Percentiles rank a stretch among this genome's conserved stretches.
Evolutionary conservation across 2,329 filamentous ascomycete genomes (phyloP).

Genomic region (Venturia pyrina): DNA sequence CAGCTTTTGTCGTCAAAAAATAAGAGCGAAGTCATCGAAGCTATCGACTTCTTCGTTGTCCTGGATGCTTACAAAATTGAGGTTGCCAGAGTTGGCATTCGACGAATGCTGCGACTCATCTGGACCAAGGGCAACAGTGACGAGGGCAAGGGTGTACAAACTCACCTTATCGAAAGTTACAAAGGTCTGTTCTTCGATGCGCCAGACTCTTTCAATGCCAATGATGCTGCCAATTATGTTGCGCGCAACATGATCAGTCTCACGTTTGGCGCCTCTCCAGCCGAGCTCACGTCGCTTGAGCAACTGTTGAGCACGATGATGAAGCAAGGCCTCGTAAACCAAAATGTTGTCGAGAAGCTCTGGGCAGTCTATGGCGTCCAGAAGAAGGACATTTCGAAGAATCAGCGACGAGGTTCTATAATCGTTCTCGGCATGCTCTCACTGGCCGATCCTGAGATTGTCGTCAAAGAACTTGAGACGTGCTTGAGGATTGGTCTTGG

Average conservation of each 20-base stretch:
- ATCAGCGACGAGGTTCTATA: conserved; percentile 82
- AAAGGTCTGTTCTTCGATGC: conserved; percentile 93
- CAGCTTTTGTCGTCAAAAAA: conserved; percentile 89
- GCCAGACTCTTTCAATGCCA: conserved; percentile 74
- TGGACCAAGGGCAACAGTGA: conserved; percentile 99
- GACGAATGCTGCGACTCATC: conserved; percentile 90
- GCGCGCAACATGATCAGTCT: conserved; percentile 98
- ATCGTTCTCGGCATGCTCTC: conserved; percentile 97
- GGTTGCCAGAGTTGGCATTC: conserved; percentile 82
- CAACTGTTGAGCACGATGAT: conserved; percentile 96
- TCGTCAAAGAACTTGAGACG: conserved; percentile 87
- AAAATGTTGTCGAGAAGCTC: conserved; percentile 78
- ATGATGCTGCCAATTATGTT: conserved; percentile 90
- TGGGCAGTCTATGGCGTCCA: conserved; percentile 98
- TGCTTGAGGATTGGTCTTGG: conserved; percentile 89
- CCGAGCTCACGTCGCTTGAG: conserved; percentile 89
- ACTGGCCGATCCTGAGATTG: conserved; percentile 82
- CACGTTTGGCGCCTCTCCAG: conserved; percentile 89
- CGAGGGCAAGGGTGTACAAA: conserved; percentile 95
- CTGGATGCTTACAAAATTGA: conserved; percentile 95
- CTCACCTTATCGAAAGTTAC: conserved; percentile 94
- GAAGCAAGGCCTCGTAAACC: conserved; percentile 79
- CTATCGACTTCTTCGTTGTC: conserved; percentile 96
- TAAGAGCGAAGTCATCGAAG: conserved; percentile 97
- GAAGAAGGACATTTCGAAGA: conserved; percentile 83